Base-by-base conservation (phyloP, 371 early-diverging fungal species). In the Vairimorpha apis region DNA sequence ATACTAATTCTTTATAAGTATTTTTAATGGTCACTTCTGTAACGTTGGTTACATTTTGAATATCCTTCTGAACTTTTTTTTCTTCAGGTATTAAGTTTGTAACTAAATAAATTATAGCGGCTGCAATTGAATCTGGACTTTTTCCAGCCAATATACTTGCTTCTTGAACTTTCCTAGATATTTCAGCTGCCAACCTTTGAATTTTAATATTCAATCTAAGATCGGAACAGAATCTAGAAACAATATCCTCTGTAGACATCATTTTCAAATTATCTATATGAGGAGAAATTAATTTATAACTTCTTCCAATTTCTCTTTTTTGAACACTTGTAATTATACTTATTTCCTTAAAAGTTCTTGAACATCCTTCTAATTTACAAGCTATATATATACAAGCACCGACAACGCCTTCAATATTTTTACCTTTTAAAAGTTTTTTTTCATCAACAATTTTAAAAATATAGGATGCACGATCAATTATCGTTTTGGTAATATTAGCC, bases 331-430 rank as follows among this genome's bases (percentile, higher is more conserved):
- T 94, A 72, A 94, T 79, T 0, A 91, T 89, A 64, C 90, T 90
- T 56, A 98, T 91, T 83, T 98, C 99, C 78, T 93, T 91, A 83
- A 95, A 96, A 0, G 99, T 95, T 71, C 99, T 87, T 0, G 91
- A 88, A 0, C 90, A 93, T 21, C 86, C 86, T 73, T 92, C 90
- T 75, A 92, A 88, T 44, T 92, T 87, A 83, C 95, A 95, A 8
- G 95, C 99, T 70, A 95, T 88, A 72, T 91, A 93, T 74, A 98
- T 90, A 81, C 94, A 94, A 0, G 94, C 94, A 2, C 94, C 96
- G 80, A 92, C 90, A 65, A 95, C 87, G 13, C 90, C 90, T 70
- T 94, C 91, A 47, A 87, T 87, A 27, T 87, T 88, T 83, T 94
- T 95, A 47, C 94, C 92, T 49, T 89, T 87, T 23, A 92, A 79